Conservation (phyloP, 495 filamentous ascomycete genomes). For the Penicillium canescens region DNA sequence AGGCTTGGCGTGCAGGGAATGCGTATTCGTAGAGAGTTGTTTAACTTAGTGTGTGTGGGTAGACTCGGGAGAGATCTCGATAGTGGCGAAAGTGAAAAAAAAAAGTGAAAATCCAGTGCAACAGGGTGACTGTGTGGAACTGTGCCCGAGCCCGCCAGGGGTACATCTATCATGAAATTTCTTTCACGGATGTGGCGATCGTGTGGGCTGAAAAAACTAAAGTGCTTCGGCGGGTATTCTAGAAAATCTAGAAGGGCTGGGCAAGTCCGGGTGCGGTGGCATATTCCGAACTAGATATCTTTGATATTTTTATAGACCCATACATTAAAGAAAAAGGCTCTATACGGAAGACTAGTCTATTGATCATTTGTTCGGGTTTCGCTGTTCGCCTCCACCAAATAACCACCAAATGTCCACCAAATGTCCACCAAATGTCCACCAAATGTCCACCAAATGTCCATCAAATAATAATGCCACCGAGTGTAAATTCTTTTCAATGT, state of each 20-base stretch:
- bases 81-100: constrained; percentile 1
- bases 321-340: too few species aligned
- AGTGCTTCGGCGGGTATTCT: constrained; percentile 24
- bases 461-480: not conserved
- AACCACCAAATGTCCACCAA: not conserved
- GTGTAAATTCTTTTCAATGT: not conserved
- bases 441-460: constrained; percentile 1
- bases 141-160: not conserved
- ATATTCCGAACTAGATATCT: too few species aligned
- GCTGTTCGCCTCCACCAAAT: constrained; percentile 1
- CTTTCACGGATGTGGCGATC: constrained; percentile 14
- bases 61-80: not conserved
- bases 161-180: not conserved
- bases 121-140: constrained; percentile 1
- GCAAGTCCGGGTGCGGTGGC: constrained; percentile 2
- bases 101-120: not conserved
- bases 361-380: not conserved
- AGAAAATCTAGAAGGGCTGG: constrained; percentile 30
- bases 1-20: constrained; percentile 3
- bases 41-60: not conserved
- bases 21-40: not conserved
- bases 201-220: constrained; percentile 6
- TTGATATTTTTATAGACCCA: too few species aligned
- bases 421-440: not conserved
- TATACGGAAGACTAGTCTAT: not conserved